Evolutionary conservation across 1,284 basidiomycete genomes (phyloP).

Genomic region (Albatrellus sp.): DNA sequence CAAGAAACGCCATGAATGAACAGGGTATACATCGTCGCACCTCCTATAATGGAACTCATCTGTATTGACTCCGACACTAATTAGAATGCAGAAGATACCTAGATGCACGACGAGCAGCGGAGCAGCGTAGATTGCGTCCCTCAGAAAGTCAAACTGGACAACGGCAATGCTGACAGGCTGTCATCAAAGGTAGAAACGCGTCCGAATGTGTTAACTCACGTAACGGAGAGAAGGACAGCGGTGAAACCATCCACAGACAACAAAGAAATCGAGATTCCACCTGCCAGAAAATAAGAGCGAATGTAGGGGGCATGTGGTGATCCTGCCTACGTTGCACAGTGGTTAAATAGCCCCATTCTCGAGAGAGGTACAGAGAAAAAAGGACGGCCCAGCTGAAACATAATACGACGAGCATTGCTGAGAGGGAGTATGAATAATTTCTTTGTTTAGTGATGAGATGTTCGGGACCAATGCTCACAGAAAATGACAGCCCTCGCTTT

Average conservation of each 20-base stretch:
- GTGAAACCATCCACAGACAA: conserved; percentile 23
- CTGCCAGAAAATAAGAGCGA: neutral
- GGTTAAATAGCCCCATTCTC: conserved; percentile 26
- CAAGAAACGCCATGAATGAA: conserved; percentile 27
- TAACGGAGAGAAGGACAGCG: conserved; percentile 31
- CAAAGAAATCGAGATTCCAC: neutral
- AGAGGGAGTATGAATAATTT: neutral
- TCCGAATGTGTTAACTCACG: conserved; percentile 20
- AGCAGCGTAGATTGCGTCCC: conserved; percentile 27
- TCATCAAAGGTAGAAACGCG: neutral
- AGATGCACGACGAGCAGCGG: conserved; percentile 25
- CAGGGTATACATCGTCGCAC: conserved; percentile 20
- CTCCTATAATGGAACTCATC: conserved; percentile 11
- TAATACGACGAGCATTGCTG: conserved; percentile 27
- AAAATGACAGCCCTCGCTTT: conserved; percentile 17
- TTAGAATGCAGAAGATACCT: conserved; percentile 17
- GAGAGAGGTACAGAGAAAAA: conserved; percentile 26
- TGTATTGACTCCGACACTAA: conserved; percentile 1
- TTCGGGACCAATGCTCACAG: conserved; percentile 15
- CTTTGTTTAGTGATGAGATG: conserved; percentile 1
- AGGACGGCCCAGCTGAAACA: conserved; percentile 26
- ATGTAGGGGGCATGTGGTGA: too few species aligned
- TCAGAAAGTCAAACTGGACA: conserved; percentile 30
- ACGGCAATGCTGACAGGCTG: conserved; percentile 27
- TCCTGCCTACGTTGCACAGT: conserved; percentile 24